These are phyloP conservation scores for Aspergillus versicolor DNA, from an alignment of 2,329 filamentous ascomycete species.

Conservation along the genomic window DNA sequence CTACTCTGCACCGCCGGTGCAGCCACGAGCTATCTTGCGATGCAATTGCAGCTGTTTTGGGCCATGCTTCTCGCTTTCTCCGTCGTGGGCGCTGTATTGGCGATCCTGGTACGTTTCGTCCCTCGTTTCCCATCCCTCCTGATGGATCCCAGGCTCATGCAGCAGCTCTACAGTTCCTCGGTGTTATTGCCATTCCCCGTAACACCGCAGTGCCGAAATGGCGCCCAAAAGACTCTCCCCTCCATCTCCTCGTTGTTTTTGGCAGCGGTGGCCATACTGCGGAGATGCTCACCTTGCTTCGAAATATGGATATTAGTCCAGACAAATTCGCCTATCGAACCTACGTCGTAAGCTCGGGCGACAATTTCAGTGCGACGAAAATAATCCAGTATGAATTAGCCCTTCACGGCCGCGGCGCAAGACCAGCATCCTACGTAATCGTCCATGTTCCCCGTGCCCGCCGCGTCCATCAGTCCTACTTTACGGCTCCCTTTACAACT, in stretches of 20 bases:
- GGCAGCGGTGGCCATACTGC: conserved; percentile 93
- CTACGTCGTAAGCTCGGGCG: conserved; percentile 77
- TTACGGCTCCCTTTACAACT: conserved; percentile 69
- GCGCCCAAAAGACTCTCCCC: conserved; percentile 34
- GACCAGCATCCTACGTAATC: conserved; percentile 57
- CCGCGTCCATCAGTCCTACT: conserved; percentile 75
- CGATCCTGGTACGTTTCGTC: conserved; percentile 6
- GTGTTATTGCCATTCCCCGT: conserved; percentile 30
- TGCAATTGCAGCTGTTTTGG: not conserved
- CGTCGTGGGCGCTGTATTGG: not conserved
- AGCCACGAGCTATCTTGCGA: not conserved
- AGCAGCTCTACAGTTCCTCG: conserved; percentile 21
- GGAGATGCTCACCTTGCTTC: conserved; percentile 87
- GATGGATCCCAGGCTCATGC: not conserved
- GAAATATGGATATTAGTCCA: conserved; percentile 52
- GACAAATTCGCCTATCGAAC: conserved; percentile 65
- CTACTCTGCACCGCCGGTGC: not conserved
- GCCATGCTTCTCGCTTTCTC: not conserved
- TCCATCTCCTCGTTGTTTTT: conserved; percentile 75
- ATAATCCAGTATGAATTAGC: conserved; percentile 63
- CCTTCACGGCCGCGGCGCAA: conserved; percentile 14
- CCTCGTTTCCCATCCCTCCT: not conserved
- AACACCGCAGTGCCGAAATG: conserved; percentile 29
- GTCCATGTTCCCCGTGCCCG: conserved; percentile 72
- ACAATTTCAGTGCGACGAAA: conserved; percentile 66